Conservation (phyloP, 176 grass and related monocot species). For the Chloris gayana region DNA sequence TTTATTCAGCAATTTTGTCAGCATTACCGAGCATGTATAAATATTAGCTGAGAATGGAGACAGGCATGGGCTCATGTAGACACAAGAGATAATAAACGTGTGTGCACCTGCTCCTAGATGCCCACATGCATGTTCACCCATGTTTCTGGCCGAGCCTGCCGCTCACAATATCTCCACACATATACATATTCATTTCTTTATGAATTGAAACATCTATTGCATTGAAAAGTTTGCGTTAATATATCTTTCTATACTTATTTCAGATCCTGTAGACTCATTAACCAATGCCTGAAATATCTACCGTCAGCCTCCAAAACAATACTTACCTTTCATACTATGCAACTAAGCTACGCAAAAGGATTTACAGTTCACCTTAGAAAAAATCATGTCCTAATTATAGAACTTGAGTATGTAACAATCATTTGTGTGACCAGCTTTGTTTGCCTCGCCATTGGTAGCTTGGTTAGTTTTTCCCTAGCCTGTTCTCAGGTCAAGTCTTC, state of each 20-base stretch:
- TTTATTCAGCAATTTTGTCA: constrained; percentile 29
- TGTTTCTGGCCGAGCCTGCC: constrained; percentile 17
- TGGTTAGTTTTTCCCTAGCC: too few species aligned
- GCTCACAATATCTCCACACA: constrained; percentile 13
- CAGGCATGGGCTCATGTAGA: not conserved
- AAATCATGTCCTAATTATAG: constrained; percentile 18
- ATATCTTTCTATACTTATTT: constrained; percentile 11
- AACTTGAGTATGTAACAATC: constrained; percentile 23
- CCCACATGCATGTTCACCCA: constrained; percentile 2
- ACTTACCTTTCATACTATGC: not conserved
- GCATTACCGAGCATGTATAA: constrained; percentile 20
- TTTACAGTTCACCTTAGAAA: not conserved
- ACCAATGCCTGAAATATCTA: not conserved
- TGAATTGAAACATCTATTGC: constrained; percentile 16
- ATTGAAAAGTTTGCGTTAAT: constrained; percentile 8
- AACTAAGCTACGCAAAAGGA: not conserved
- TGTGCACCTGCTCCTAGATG: constrained; percentile 10
- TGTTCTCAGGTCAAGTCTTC: too few species aligned
- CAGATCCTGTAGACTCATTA: not conserved
- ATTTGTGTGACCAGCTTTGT: not conserved
- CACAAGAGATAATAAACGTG: constrained; percentile 19
- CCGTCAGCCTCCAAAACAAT: not conserved
- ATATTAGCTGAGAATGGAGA: not conserved
- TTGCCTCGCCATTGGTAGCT: too few species aligned
- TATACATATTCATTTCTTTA: constrained; percentile 7